Base-by-base conservation (phyloP, 441 rosid species). In the Euphorbia schlechtendalii region DNA sequence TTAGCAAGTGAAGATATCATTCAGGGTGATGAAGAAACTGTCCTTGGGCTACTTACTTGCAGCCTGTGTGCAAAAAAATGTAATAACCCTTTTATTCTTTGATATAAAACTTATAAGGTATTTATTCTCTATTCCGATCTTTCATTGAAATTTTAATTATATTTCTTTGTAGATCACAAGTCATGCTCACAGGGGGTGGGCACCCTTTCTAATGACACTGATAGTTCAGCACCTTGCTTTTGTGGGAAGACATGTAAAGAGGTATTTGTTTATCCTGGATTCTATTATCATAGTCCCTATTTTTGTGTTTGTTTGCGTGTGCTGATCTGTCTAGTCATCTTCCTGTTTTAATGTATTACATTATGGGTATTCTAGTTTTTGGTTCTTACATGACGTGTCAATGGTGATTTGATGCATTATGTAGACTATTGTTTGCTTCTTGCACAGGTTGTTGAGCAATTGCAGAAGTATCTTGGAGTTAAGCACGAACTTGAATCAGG, bases 401-500 rank as follows among this genome's bases (percentile, higher is more conserved):
- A 34, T 28, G 18, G 15, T 38, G n/a, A 53, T 40, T 32, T 40
- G 48, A 61, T 36, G 57, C 56, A 43, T 18, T 36, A 38, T 49
- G 21, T 67, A 67, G 69, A 73, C 48, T 71, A 57, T 20, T 53
- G 58, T 58, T 71, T 71, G 38, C 71, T 68, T 63, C 74, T 61
- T 73, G 70, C 70, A n/a, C 88, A 94, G 99, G 83, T 94, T 63
- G 87, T 79, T 71, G 87, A 84, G 78, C 83, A 80, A 68, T 76
- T 94, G 67, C 90, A 83, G 85, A 89, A 81, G 80, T 80, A 82
- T 76, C 87, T 87, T 61, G 98, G 98, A 64, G 88, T 82, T 58
- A 87, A 85, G 77, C 81, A 87, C 69, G 99, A 94, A 69, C 56
- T 94, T 54, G 96, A 86, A 78, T 84, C 81, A 24, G 99, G 99